Evolutionary conservation across 228 moss, liverwort and hornwort genomes (phyloP).

Genomic region (Sphagnum fallax): DNA sequence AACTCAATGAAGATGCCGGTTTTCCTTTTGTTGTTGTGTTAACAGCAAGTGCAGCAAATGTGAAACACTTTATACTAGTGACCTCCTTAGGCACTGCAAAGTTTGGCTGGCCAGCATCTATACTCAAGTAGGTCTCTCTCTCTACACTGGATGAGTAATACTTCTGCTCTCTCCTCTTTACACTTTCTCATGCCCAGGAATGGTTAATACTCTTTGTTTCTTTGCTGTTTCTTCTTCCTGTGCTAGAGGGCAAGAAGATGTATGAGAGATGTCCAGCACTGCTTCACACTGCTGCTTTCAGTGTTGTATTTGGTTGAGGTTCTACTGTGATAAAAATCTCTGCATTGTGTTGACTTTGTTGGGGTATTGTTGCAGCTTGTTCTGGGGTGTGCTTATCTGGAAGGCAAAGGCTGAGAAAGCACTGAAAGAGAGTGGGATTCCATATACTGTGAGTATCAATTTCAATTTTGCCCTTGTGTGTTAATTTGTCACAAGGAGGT

Average conservation of each 20-base stretch:
- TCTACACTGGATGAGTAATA: not conserved
- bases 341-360: not conserved
- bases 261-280: not conserved
- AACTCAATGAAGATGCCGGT: too few species aligned
- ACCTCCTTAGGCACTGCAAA: constrained; percentile 80
- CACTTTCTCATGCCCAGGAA: not conserved
- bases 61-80: constrained; percentile 84
- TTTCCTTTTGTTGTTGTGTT: not conserved
- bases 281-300: not conserved
- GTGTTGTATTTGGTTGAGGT: not conserved
- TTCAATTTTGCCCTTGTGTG: not conserved
- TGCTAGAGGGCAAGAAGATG: not conserved
- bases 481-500: too few species aligned
- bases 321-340: not conserved
- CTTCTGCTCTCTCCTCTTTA: not conserved
- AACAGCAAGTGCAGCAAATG: constrained; percentile 65
- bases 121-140: constrained; percentile 56
- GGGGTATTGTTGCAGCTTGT: constrained; percentile 43
- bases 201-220: not conserved
- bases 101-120: constrained; percentile 75
- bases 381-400: constrained; percentile 93
- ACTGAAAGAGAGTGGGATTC: constrained; percentile 59
- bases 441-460: constrained; percentile 56
- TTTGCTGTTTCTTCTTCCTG: not conserved
- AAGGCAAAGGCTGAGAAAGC: constrained; percentile 89